Evolutionary conservation across 768 basidiomycete species (phyloP), one percentile per base, ranked within the genome.

Genomic region (Tricholoma sp.): DNA sequence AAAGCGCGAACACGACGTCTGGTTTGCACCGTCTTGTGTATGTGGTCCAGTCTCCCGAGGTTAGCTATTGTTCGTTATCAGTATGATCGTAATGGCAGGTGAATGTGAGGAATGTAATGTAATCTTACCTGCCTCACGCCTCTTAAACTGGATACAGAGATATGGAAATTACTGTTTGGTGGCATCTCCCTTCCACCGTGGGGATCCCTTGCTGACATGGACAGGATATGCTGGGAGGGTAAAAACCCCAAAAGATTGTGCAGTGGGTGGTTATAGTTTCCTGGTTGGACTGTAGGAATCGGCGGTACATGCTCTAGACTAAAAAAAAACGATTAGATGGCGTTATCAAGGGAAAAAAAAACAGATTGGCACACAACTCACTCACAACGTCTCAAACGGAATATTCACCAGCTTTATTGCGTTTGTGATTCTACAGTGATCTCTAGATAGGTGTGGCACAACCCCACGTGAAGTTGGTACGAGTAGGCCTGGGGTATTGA

Each of bases 1-100:
- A n/a, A 14, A 93, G 75, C 0, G 90, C 84, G 51, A 89, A 75
- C 11, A 89, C 81, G 14, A 92, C 57, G 61, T 94, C 90, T 0
- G 90, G 89, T 19, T 77, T 73, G 63, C 80, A 83, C 3, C 76
- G 67, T n/a, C 67, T 61, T 3, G 76, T 76, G 57, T 87, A 84
- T 0, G 69, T 63, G 10, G 75, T 75, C 85, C 88, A 91, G 18
- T 82, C 77, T 1, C 71, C 56, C 0, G 80, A 74, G 0, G 80
- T 73, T 1, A 89, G 74, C 88, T 91, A 57, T 22, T 22, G 19
- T 2, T 12, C 37, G 16, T 37, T 18, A 5, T 27, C 5, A 6
- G 45, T 53, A 21, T 32, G 24, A 18, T 41, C n/a, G 3, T 21
- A 56, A 49, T 52, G 57, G 54, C 53, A 54, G 39, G 21, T 12